Evolutionary conservation across 208 protist genomes (phyloP), one percentile per base, ranked within the genome.

Genomic region (Acanthamoeba castellanii): DNA sequence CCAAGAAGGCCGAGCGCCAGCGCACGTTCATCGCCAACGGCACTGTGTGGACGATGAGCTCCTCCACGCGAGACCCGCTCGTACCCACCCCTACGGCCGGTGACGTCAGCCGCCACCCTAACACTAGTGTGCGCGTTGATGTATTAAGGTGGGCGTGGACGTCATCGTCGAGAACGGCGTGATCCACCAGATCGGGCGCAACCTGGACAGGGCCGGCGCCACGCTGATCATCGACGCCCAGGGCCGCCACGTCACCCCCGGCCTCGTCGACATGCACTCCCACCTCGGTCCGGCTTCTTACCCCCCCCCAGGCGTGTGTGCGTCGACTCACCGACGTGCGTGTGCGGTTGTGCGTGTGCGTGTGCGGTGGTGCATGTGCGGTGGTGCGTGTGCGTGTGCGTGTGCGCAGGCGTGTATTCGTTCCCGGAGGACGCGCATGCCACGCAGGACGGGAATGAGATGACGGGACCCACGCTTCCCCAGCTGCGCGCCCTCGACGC

Each of bases 391-490:
- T n/a, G n/a, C n/a, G n/a, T 22, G 25, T 37, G 37, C 74, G 30
- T 66, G 8, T 5, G 5, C 34, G 70, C 70, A 78, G 93, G 95
- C n/a, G 93, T 95, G 32, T 91, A 93, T 27, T 64, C 66, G 14
- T 93, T 59, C 34, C 93, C 93, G 14, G 93, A 94, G 52, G 93
- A 94, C 13, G 37, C 68, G 25, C n/a, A 82, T 11, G 95, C 52
- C n/a, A 74, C 72, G 50, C 2, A 87, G 16, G 94, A 96, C 72
- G 94, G 55, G 3, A 96, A 96, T 37, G 95, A 96, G 72, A 61
- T 95, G 94, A 95, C 84, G n/a, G 34, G 89, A 66, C 94, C 95
- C 8, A 32, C 68, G 3, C 45, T 70, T 7, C 95, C 94, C 14
- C 78, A 95, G 45, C 47, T 95, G 78, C 52, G 95, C 11, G 87